Percentiles rank a stretch among this genome's conserved stretches.
These are phyloP conservation scores for Penicillium silybi DNA, from an alignment of 495 filamentous ascomycete species.

Conservation along the genomic window DNA sequence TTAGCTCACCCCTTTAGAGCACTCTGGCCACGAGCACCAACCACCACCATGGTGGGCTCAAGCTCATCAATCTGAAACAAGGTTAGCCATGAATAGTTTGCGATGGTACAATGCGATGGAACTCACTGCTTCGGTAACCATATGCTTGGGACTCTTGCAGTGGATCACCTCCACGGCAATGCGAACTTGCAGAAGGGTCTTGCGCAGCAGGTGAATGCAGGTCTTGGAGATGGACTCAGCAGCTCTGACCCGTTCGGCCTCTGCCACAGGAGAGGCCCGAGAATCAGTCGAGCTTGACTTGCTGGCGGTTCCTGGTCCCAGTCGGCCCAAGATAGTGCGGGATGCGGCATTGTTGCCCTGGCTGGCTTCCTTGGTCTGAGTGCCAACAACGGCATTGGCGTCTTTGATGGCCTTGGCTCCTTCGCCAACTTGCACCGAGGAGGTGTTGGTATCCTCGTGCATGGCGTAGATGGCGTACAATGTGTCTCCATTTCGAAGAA, in stretches of 20 bases:
- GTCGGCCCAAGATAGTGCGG: conserved; percentile 33
- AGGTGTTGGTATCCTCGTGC: conserved; percentile 64
- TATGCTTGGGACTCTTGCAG: conserved; percentile 89
- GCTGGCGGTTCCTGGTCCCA: conserved; percentile 40
- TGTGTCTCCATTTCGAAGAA: conserved; percentile 93
- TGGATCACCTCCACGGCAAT: conserved; percentile 94
- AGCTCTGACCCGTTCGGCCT: conserved; percentile 73
- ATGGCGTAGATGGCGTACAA: conserved; percentile 87
- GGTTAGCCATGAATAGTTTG: conserved; percentile 14
- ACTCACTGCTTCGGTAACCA: conserved; percentile 74
- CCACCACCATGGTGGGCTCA: conserved; percentile 86
- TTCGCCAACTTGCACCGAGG: conserved; percentile 50
- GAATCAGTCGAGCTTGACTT: conserved; percentile 40
- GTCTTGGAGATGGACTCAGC: conserved; percentile 72
- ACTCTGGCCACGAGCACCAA: conserved; percentile 84
- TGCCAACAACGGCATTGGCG: conserved; percentile 55
- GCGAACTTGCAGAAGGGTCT: conserved; percentile 85
- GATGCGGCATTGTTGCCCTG: conserved; percentile 25
- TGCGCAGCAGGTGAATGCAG: conserved; percentile 77
- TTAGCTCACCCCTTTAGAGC: conserved; percentile 82
- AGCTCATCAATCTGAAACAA: conserved; percentile 73
- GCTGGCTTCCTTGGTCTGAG: conserved; percentile 44
- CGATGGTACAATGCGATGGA: background rate
- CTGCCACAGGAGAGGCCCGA: conserved; percentile 51
- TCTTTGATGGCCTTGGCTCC: conserved; percentile 67